Percentiles rank a stretch among this genome's conserved stretches.
Evolutionary conservation across 1,284 basidiomycete species (phyloP).

Genomic region (Volvariella surrecta): DNA sequence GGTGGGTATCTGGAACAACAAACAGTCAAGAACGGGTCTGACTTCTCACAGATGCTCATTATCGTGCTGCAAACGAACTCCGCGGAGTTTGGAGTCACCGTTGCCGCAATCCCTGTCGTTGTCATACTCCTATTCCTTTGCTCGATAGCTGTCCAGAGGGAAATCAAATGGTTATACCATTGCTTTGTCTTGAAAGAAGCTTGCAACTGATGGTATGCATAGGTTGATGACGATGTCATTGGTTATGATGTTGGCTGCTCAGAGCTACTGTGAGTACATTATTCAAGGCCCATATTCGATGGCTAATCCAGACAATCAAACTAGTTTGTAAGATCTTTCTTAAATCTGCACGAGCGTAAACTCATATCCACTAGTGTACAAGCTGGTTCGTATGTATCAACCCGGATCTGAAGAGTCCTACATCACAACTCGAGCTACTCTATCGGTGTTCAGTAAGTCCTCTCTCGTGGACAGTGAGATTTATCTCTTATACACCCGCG

Average conservation of each 20-base stretch:
- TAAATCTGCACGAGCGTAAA: neutral
- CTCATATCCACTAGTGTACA: constrained; percentile 48
- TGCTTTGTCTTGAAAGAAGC: constrained; percentile 7
- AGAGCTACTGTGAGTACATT: constrained; percentile 55
- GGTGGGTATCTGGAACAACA: constrained; percentile 28
- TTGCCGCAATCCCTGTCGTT: constrained; percentile 77
- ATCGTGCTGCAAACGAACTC: constrained; percentile 55
- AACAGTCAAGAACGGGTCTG: constrained; percentile 9
- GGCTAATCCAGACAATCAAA: neutral
- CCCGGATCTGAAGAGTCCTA: constrained; percentile 48
- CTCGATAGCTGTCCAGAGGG: constrained; percentile 63
- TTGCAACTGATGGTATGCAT: constrained; percentile 4
- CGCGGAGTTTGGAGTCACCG: constrained; percentile 72
- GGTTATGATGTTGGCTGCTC: constrained; percentile 65
- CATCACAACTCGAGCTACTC: constrained; percentile 61
- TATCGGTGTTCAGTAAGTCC: constrained; percentile 70
- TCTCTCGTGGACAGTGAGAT: neutral
- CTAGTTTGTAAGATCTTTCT: constrained; percentile 42
- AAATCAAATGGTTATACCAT: constrained; percentile 58
- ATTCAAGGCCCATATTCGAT: neutral
- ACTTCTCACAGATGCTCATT: constrained; percentile 52
- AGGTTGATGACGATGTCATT: constrained; percentile 67
- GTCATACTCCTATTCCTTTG: constrained; percentile 58
- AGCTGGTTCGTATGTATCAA: constrained; percentile 70
- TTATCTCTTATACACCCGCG: constrained; percentile 5